These are phyloP conservation scores for Amanita pseudoporphyria DNA, from an alignment of 768 basidiomycete genomes.

Conservation along the genomic window DNA sequence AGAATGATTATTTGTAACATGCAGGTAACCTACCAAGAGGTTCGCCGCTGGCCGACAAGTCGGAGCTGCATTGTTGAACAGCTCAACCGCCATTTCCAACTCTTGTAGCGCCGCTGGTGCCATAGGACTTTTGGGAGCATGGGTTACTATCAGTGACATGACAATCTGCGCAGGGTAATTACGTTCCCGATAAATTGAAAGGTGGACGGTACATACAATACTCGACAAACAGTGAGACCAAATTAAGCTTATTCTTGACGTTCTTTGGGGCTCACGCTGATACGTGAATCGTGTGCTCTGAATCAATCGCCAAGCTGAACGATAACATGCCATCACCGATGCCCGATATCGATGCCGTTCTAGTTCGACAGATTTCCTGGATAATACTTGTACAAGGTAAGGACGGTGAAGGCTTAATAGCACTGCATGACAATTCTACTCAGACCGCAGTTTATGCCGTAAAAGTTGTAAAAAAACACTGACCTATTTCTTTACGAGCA, in stretches of 20 bases:
- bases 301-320: slow-evolving; percentile 60
- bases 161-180: slow-evolving; percentile 32
- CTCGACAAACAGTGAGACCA: slow-evolving; percentile 65
- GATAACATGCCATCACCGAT: slow-evolving; percentile 65
- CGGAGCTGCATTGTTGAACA: slow-evolving; percentile 40
- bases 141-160: slow-evolving; percentile 45
- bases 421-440: slow-evolving; percentile 22
- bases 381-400: slow-evolving; percentile 59
- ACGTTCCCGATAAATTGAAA: not conserved
- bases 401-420: slow-evolving; percentile 57
- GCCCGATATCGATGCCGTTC: slow-evolving; percentile 54
- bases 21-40: slow-evolving; percentile 28
- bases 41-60: slow-evolving; percentile 35
- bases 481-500: slow-evolving; percentile 41
- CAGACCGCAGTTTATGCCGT: not conserved
- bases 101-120: slow-evolving; percentile 37
- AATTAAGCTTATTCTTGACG: slow-evolving; percentile 37
- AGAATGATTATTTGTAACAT: too few relatives aligned
- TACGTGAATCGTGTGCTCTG: slow-evolving; percentile 37
- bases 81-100: slow-evolving; percentile 29
- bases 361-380: slow-evolving; percentile 46
- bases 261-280: slow-evolving; percentile 27
- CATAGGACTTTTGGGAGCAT: slow-evolving; percentile 39
- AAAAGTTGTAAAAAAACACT: slow-evolving; percentile 10
- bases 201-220: slow-evolving; percentile 32